Conservation (phyloP, 2,329 filamentous ascomycete genomes). For the Neoarthrinium moseri region DNA sequence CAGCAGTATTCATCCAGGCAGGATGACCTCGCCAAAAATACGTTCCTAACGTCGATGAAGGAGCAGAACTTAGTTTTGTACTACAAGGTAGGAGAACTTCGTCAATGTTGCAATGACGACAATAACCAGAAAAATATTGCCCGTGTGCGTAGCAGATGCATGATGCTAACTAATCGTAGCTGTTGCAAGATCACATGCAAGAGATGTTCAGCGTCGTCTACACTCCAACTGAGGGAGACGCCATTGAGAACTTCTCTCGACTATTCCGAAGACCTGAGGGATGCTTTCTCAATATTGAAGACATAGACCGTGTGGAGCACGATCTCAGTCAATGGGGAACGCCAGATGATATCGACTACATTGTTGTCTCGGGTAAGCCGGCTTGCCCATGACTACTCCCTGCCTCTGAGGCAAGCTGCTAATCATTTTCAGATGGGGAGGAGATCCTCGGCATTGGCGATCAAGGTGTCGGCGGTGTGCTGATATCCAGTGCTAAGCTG, state of each 20-base stretch:
- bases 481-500: conserved; percentile 83
- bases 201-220: conserved; percentile 93
- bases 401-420: conserved; percentile 3
- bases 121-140: background rate
- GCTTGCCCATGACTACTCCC: rapidly evolving
- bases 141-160: too few species aligned
- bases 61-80: conserved; percentile 84
- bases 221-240: conserved; percentile 86
- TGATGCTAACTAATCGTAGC: conserved; percentile 38
- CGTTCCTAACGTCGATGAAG: conserved; percentile 81
- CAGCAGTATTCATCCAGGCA: conserved; percentile 67
- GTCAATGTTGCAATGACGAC: background rate
- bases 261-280: conserved; percentile 78
- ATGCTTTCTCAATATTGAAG: conserved; percentile 74
- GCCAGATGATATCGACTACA: conserved; percentile 78
- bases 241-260: conserved; percentile 79
- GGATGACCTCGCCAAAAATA: conserved; percentile 77
- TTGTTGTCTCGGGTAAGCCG: conserved; percentile 77
- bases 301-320: conserved; percentile 63
- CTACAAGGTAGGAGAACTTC: conserved; percentile 57
- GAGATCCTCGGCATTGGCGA: conserved; percentile 87
- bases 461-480: conserved; percentile 79
- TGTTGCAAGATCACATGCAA: conserved; percentile 74
- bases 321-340: conserved; percentile 67
- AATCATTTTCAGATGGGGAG: conserved; percentile 46